These are phyloP conservation scores for Jaminaea rosea DNA, from an alignment of 1,284 basidiomycete species.

Conservation along the genomic window DNA sequence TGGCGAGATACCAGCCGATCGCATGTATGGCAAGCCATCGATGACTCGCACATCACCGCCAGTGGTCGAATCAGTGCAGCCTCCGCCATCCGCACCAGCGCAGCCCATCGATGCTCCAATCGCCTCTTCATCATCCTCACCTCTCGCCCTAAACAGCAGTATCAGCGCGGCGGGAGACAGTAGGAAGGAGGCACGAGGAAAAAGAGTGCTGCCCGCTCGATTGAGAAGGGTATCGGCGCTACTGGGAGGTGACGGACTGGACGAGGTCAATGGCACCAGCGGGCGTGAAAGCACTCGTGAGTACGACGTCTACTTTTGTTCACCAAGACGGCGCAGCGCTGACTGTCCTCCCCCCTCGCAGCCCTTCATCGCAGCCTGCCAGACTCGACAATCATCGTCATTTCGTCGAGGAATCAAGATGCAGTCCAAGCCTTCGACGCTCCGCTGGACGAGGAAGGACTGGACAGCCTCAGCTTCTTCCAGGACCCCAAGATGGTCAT, in stretches of 20 bases:
- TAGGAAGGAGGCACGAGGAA: conserved; percentile 3
- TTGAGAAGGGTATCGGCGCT: conserved; percentile 24
- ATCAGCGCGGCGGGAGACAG: not conserved
- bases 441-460: conserved; percentile 1
- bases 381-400: conserved; percentile 10
- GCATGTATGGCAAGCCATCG: too few relatives aligned
- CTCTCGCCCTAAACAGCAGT: too few relatives aligned
- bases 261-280: too few relatives aligned
- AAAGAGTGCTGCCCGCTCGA: conserved; percentile 20
- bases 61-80: too few relatives aligned
- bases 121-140: too few relatives aligned
- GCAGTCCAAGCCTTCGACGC: conserved; percentile 10
- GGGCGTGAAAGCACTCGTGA: too few relatives aligned
- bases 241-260: conserved; percentile 23
- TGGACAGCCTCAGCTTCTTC: conserved; percentile 5
- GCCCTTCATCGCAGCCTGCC: conserved; percentile 3
- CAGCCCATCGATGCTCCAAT: too few relatives aligned
- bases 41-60: too few relatives aligned
- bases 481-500: conserved; percentile 3
- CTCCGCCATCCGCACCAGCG: too few relatives aligned
- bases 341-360: not conserved
- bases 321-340: not conserved
- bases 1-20: too few relatives aligned
- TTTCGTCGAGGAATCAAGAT: conserved; percentile 9
- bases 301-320: too few relatives aligned